phyloP scores from a whole-genome alignment of 805 yeast species.

The Maudiozyma serrabonitensis region DNA sequence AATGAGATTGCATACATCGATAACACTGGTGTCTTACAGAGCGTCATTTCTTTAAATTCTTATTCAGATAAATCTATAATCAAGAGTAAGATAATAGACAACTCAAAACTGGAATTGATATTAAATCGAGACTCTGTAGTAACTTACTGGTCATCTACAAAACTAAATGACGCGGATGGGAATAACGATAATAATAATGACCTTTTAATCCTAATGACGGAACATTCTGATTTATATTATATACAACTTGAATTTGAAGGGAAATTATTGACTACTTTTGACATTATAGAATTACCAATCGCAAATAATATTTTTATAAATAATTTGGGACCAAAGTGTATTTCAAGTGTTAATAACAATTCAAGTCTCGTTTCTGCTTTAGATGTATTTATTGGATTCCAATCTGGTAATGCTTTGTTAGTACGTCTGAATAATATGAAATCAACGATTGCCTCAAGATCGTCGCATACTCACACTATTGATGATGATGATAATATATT shows the following conservation, averaged over 20 bases:
- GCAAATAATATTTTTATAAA: conserved; percentile 23
- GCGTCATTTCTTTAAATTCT: conserved; percentile 21
- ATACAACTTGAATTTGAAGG: conserved; percentile 25
- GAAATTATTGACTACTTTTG: conserved; percentile 23
- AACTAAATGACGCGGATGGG: background rate
- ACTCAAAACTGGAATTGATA: conserved; percentile 23
- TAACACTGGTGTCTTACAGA: conserved; percentile 40
- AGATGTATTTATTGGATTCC: conserved; percentile 50
- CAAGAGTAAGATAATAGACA: conserved; percentile 39
- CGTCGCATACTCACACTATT: conserved; percentile 32
- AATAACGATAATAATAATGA: conserved; percentile 7
- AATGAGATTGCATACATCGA: conserved; percentile 75
- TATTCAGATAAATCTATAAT: conserved; percentile 37
- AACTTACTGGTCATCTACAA: conserved; percentile 10
- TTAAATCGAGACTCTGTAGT: conserved; percentile 11
- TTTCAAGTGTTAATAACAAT: conserved; percentile 15
- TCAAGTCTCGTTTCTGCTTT: conserved; percentile 26
- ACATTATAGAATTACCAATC: conserved; percentile 22
- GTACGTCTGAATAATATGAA: conserved; percentile 26
- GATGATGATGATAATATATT: conserved; percentile 26
- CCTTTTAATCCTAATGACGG: conserved; percentile 21
- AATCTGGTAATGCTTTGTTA: conserved; percentile 49
- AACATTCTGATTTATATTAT: conserved; percentile 17
- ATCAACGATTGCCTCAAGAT: conserved; percentile 24
- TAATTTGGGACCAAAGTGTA: conserved; percentile 22